Evolutionary conservation across 441 rosid species (phyloP).

Genomic region (Metrosideros polymorpha): DNA sequence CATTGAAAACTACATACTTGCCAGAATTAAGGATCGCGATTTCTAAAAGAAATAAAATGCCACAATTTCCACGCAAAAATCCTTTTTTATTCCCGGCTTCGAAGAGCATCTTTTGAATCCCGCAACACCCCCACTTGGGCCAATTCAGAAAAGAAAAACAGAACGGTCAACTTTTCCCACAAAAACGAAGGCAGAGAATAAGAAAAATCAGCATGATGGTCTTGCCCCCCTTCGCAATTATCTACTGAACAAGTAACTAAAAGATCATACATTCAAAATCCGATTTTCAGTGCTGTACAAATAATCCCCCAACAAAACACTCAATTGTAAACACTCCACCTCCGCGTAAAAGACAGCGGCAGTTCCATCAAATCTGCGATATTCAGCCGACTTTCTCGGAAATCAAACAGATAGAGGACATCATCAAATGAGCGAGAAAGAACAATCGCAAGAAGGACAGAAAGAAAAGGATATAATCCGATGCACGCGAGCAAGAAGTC

Average conservation of each 20-base stretch:
- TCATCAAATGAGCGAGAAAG: neutral
- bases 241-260: neutral
- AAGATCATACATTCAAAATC: neutral
- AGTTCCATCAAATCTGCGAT: neutral
- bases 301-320: neutral
- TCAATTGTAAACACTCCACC: neutral
- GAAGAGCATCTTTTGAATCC: neutral
- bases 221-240: neutral
- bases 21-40: conserved; percentile 56
- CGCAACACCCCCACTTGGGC: neutral
- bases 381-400: neutral
- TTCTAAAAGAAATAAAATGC: neutral
- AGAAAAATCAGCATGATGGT: neutral
- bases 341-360: neutral
- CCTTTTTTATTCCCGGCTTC: neutral
- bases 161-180: neutral
- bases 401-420: neutral
- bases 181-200: neutral
- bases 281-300: neutral
- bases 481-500: conserved; percentile 84
- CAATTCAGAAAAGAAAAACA: neutral
- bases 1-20: conserved; percentile 79
- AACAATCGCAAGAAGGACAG: neutral
- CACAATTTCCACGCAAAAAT: neutral
- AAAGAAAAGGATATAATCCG: conserved; percentile 62